These are phyloP conservation scores for Mortierella sp. DNA, from an alignment of 371 early-diverging fungal species.

Conservation along the genomic window DNA sequence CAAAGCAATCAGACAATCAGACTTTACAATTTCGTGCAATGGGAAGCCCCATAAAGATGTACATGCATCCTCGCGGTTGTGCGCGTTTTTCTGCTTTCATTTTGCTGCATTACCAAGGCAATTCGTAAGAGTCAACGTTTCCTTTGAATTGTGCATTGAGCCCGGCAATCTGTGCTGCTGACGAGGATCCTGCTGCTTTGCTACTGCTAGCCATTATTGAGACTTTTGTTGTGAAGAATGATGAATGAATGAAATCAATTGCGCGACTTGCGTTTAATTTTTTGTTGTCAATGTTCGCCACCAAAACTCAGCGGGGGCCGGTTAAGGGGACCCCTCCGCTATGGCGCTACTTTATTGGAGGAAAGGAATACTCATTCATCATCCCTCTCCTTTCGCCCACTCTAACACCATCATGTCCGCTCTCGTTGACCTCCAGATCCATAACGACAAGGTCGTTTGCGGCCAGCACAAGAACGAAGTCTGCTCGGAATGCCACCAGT, in stretches of 20 bases:
- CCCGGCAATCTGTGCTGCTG: constrained; percentile 36
- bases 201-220: constrained; percentile 24
- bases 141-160: constrained; percentile 51
- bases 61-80: too few relatives aligned
- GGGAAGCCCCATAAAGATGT: too few relatives aligned
- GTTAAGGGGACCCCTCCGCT: neutral
- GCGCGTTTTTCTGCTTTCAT: constrained; percentile 1
- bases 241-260: neutral
- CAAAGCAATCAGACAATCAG: too few relatives aligned
- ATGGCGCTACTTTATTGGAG: too few relatives aligned
- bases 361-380: neutral
- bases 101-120: constrained; percentile 41
- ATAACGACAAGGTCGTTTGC: constrained; percentile 49
- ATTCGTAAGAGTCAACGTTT: constrained; percentile 53
- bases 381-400: neutral
- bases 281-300: constrained; percentile 17
- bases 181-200: constrained; percentile 12
- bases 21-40: too few relatives aligned
- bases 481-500: constrained; percentile 49
- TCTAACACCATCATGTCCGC: constrained; percentile 17
- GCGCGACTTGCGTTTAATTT: neutral
- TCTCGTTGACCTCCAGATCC: constrained; percentile 46
- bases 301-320: constrained; percentile 11
- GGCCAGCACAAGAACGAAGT: constrained; percentile 50
- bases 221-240: neutral